Percentiles rank a stretch among this genome's conserved stretches.
Conservation (phyloP, 352 stramenopile genomes). For the Chrysophaeum taylorii region DNA sequence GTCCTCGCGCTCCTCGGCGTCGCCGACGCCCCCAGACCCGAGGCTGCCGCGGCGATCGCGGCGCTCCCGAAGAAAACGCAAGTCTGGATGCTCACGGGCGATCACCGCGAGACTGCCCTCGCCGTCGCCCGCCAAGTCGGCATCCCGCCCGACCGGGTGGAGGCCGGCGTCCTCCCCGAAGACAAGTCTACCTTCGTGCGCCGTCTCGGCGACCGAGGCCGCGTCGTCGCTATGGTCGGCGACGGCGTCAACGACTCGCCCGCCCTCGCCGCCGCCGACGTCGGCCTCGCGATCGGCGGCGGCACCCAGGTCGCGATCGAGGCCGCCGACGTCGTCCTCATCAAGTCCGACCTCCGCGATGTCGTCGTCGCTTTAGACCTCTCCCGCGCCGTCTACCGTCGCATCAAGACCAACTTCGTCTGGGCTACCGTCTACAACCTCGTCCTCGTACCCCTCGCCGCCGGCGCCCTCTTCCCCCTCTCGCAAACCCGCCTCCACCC, state of each 20-base stretch:
- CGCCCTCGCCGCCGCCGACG: slow-evolving; percentile 85
- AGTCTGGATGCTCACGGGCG: slow-evolving; percentile 98
- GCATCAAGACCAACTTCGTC: slow-evolving; percentile 92
- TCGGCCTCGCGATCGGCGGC: slow-evolving; percentile 85
- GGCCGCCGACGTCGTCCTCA: slow-evolving; percentile 82
- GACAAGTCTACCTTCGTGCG: slow-evolving; percentile 84
- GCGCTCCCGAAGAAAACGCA: slow-evolving; percentile 80
- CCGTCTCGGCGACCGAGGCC: slow-evolving; percentile 66
- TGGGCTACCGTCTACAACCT: slow-evolving; percentile 97
- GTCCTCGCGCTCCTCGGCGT: slow-evolving; percentile 61
- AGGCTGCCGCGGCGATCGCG: slow-evolving; percentile 72
- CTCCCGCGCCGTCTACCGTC: slow-evolving; percentile 82
- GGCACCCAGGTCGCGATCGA: slow-evolving; percentile 95
- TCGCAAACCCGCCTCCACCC: slow-evolving; percentile 79
- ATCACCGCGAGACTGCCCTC: slow-evolving; percentile 84
- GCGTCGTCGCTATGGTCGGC: slow-evolving; percentile 84
- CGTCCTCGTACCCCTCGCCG: slow-evolving; percentile 87
- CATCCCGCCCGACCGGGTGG: slow-evolving; percentile 69
- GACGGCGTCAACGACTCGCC: slow-evolving; percentile 98
- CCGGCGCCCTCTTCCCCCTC: slow-evolving; percentile 85
- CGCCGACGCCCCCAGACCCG: slow-evolving; percentile 66
- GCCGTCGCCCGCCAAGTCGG: slow-evolving; percentile 81
- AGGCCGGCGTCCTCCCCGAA: slow-evolving; percentile 87
- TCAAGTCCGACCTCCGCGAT: slow-evolving; percentile 63
- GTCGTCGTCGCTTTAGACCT: slow-evolving; percentile 93